These are phyloP conservation scores for Irineochytrium annulatum DNA, from an alignment of 192 early-diverging fungal genomes.

Conservation along the genomic window DNA sequence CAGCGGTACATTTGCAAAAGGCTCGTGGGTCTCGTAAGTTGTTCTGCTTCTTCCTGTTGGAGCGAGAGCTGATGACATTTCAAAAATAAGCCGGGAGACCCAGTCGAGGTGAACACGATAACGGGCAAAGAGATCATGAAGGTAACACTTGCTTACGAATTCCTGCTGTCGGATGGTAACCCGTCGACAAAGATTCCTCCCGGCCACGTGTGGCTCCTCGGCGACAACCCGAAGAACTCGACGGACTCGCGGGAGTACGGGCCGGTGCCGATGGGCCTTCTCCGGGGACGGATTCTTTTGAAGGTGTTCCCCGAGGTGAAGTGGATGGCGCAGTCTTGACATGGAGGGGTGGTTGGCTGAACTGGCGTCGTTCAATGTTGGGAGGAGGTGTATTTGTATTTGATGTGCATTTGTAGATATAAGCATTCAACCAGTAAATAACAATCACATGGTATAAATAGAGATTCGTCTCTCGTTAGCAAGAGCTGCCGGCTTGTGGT, in stretches of 20 bases:
- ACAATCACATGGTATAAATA: too few species aligned
- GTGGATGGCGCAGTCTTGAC: not conserved
- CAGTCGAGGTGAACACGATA: constrained; percentile 67
- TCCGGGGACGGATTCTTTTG: constrained; percentile 73
- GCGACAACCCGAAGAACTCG: constrained; percentile 88
- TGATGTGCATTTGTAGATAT: too few species aligned
- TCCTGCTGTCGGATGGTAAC: not conserved
- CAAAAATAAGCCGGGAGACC: constrained; percentile 68
- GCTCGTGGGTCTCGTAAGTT: constrained; percentile 66
- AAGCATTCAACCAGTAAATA: too few species aligned
- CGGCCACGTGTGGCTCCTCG: constrained; percentile 88
- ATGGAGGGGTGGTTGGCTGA: too few species aligned
- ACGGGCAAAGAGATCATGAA: constrained; percentile 53
- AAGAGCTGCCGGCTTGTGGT: too few species aligned
- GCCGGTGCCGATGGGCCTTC: constrained; percentile 74
- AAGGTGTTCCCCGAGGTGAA: constrained; percentile 27
- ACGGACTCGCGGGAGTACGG: constrained; percentile 88
- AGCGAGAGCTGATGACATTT: not conserved
- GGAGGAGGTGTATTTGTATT: too few species aligned
- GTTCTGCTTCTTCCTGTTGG: not conserved
- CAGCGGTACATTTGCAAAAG: constrained; percentile 72
- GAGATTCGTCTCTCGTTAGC: too few species aligned
- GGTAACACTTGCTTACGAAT: constrained; percentile 30
- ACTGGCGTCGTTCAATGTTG: too few species aligned
- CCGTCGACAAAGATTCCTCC: constrained; percentile 61